A percentile compares a stretch with the other conserved stretches of the same genome.
Evolutionary conservation across 2,329 filamentous ascomycete genomes (phyloP).

Genomic region (Neurospora sp.): DNA sequence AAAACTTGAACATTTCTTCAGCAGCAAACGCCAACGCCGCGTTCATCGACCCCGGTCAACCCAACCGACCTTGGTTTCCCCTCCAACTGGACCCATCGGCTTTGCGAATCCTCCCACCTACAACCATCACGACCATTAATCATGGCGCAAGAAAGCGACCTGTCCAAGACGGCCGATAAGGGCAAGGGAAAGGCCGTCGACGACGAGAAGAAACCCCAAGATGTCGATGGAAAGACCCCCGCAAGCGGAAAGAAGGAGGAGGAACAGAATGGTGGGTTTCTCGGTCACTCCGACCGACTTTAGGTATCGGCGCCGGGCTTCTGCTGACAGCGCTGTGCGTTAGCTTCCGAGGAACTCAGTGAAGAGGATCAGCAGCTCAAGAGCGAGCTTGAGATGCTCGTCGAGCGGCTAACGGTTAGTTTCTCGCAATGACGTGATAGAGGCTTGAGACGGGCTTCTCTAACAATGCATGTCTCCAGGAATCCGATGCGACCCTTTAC

Average conservation of each 20-base stretch:
- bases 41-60: background rate
- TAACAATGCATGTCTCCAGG: conserved; percentile 39
- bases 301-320: conserved; percentile 1
- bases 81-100: background rate
- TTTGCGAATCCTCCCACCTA: background rate
- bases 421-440: background rate
- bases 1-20: background rate
- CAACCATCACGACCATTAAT: conserved; percentile 10
- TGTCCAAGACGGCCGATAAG: conserved; percentile 78
- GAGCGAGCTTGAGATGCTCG: conserved; percentile 94
- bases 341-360: conserved; percentile 72
- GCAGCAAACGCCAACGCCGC: background rate
- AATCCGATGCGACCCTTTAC: conserved; percentile 79
- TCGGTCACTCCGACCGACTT: conserved; percentile 12
- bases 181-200: conserved; percentile 89
- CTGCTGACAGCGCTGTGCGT: conserved; percentile 25
- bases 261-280: conserved; percentile 43
- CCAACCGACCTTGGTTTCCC: background rate
- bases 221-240: conserved; percentile 59
- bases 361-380: conserved; percentile 99
- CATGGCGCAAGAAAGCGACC: conserved; percentile 92
- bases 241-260: conserved; percentile 72
- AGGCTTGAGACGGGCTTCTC: conserved; percentile 9
- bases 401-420: conserved; percentile 78
- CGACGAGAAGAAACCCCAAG: conserved; percentile 51